A percentile compares a stretch with the other conserved stretches of the same genome.
phyloP scores from a whole-genome alignment of 2,329 filamentous ascomycete species.

The Intubia oerlemansii region DNA sequence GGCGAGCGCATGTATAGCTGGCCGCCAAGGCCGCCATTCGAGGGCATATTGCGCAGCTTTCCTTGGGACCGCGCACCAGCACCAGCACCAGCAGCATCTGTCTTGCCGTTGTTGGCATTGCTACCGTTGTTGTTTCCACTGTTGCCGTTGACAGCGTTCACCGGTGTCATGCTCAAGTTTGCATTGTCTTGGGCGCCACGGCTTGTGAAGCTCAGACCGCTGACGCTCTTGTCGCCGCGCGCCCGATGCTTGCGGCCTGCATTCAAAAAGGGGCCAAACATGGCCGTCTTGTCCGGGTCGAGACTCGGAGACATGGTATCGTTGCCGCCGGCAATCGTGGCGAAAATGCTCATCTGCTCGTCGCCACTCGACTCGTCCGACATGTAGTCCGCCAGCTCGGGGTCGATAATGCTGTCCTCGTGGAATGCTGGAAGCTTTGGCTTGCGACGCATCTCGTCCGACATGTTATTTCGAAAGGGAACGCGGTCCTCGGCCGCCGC shows the following conservation, averaged over 20 bases:
- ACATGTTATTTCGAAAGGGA: slow-evolving; percentile 59
- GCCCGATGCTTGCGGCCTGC: slow-evolving; percentile 54
- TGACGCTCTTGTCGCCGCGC: slow-evolving; percentile 58
- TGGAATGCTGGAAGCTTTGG: slow-evolving; percentile 76
- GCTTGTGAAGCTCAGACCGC: slow-evolving; percentile 45
- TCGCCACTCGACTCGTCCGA: slow-evolving; percentile 90
- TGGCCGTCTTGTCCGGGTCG: slow-evolving; percentile 56
- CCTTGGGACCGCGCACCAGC: no score
- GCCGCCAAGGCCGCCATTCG: slow-evolving; percentile 41
- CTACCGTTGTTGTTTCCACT: no score
- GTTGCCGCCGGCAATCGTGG: slow-evolving; percentile 45
- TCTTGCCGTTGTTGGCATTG: slow-evolving; percentile 26
- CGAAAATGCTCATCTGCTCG: slow-evolving; percentile 75
- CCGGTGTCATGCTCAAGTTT: slow-evolving; percentile 45
- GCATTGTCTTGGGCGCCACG: no score
- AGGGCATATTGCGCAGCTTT: slow-evolving; percentile 66
- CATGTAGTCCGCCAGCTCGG: slow-evolving; percentile 84
- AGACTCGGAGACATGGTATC: slow-evolving; percentile 41
- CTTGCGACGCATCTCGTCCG: slow-evolving; percentile 43
- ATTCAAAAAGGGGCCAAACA: slow-evolving; percentile 50
- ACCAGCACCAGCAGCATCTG: no score
- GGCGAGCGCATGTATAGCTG: slow-evolving; percentile 51
- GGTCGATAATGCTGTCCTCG: slow-evolving; percentile 95
- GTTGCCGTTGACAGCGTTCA: slow-evolving; percentile 33
- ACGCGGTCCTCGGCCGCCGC: slow-evolving; percentile 68